Percentiles rank a stretch among this genome's conserved stretches.
phyloP scores from a whole-genome alignment of 2,329 filamentous ascomycete species.

The Trichoderma breve region DNA sequence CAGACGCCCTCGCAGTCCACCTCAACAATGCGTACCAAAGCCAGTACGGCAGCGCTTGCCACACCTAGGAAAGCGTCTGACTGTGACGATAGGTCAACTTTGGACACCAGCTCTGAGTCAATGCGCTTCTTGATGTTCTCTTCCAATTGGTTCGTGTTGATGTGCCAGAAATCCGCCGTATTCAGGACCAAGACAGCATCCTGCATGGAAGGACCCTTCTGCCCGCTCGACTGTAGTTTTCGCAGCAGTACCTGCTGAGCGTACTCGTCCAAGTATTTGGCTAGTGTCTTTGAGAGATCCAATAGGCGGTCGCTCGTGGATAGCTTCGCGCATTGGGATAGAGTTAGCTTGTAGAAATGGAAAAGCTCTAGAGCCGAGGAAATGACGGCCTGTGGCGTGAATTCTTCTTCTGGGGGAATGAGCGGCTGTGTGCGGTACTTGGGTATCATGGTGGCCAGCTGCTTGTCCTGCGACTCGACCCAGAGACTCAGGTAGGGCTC shows the following conservation, averaged over 20 bases:
- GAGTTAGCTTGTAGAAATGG: constrained; percentile 88
- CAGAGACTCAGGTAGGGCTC: constrained; percentile 95
- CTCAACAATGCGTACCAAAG: constrained; percentile 81
- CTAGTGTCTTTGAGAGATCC: constrained; percentile 80
- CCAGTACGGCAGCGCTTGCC: constrained; percentile 79
- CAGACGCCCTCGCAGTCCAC: constrained; percentile 79
- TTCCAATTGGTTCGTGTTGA: constrained; percentile 87
- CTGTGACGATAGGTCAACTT: constrained; percentile 87
- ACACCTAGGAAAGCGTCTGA: constrained; percentile 95
- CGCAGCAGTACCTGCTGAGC: constrained; percentile 86
- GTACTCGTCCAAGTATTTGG: constrained; percentile 93
- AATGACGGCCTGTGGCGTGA: constrained; percentile 84
- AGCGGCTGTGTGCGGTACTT: constrained; percentile 83
- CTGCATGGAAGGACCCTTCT: constrained; percentile 58
- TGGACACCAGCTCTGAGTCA: constrained; percentile 70
- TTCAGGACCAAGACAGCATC: constrained; percentile 86
- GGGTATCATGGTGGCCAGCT: constrained; percentile 79
- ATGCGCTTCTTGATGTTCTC: constrained; percentile 92
- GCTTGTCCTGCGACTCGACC: constrained; percentile 94
- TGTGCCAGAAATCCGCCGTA: constrained; percentile 96
- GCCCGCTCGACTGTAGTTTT: constrained; percentile 59
- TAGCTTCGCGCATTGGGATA: constrained; percentile 93
- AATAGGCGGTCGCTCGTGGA: constrained; percentile 86
- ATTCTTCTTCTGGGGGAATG: constrained; percentile 82
- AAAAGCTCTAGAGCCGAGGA: constrained; percentile 94